phyloP scores from a whole-genome alignment of 2,329 filamentous ascomycete genomes.

The Magnaporthiopsis rhizophila region DNA sequence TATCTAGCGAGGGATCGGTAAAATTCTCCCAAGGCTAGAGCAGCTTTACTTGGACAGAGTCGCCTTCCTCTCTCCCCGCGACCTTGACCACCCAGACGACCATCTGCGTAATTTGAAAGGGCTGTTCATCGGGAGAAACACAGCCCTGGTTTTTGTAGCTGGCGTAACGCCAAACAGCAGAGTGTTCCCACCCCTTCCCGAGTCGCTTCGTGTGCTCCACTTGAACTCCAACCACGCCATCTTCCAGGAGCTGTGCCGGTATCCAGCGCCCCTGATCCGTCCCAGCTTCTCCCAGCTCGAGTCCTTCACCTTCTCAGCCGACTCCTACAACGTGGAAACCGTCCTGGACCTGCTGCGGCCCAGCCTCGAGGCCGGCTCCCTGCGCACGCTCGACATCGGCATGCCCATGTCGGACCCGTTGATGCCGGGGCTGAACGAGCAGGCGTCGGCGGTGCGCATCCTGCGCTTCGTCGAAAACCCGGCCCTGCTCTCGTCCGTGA shows the following conservation, averaged over 20 bases:
- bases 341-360: conserved; percentile 7
- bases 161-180: not conserved
- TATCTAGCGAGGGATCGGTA: not conserved
- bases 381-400: conserved; percentile 11
- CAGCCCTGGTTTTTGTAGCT: not conserved
- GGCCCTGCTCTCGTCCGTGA: conserved; percentile 7
- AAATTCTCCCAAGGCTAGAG: conserved; percentile 8
- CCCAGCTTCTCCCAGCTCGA: conserved; percentile 8
- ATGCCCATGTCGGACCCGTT: conserved; percentile 4
- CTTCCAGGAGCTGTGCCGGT: conserved; percentile 1
- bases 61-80: not conserved
- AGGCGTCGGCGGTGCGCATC: not conserved
- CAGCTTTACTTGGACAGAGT: conserved; percentile 10
- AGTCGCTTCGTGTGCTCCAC: conserved; percentile 11
- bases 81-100: not conserved
- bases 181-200: conserved; percentile 8
- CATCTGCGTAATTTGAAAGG: conserved; percentile 8
- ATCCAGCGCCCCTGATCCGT: not conserved
- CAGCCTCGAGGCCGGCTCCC: conserved; percentile 4
- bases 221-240: conserved; percentile 1
- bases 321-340: not conserved
- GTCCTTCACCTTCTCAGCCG: conserved; percentile 8
- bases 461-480: conserved; percentile 1
- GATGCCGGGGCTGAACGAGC: conserved; percentile 3
- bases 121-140: conserved; percentile 9